A percentile compares a stretch with the other conserved stretches of the same genome.
Evolutionary conservation across 1,139 yeast species (phyloP).

Genomic region (Arxiozyma slooffiae): DNA sequence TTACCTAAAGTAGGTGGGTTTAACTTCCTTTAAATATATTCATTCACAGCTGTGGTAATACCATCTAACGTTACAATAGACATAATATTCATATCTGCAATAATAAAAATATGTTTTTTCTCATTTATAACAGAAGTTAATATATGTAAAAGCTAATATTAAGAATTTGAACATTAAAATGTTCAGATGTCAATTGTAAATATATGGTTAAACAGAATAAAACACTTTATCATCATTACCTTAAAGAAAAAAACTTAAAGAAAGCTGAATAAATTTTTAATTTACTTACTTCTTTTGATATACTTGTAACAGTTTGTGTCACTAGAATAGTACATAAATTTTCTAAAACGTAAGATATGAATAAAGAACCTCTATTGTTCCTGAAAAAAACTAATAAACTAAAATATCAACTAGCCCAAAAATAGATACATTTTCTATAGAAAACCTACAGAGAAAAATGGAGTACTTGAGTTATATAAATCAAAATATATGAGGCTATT

Average conservation of each 20-base stretch:
- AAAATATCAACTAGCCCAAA: constrained; percentile 54
- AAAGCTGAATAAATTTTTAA: constrained; percentile 42
- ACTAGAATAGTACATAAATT: constrained; percentile 44
- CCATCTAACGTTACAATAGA: constrained; percentile 59
- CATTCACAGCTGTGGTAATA: constrained; percentile 50
- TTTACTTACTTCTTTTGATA: constrained; percentile 41
- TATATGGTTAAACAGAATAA: constrained; percentile 66
- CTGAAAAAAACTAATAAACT: constrained; percentile 62
- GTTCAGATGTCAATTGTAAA: constrained; percentile 66
- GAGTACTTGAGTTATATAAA: constrained; percentile 59
- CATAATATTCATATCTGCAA: constrained; percentile 67
- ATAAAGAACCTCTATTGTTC: constrained; percentile 53
- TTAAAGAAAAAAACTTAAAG: constrained; percentile 49
- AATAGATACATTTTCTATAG: constrained; percentile 54
- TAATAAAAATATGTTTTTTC: too few species aligned
- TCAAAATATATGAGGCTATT: constrained; percentile 65
- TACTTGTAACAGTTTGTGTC: constrained; percentile 32
- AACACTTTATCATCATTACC: constrained; percentile 69
- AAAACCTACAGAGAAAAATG: constrained; percentile 59
- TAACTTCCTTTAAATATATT: constrained; percentile 61
- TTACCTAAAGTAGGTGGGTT: constrained; percentile 64
- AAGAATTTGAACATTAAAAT: constrained; percentile 66
- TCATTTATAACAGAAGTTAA: constrained; percentile 69
- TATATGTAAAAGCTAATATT: constrained; percentile 55
- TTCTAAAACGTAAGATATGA: constrained; percentile 55